These are phyloP conservation scores for Talaromyces stipitatus DNA, from an alignment of 495 filamentous ascomycete species.

Conservation along the genomic window DNA sequence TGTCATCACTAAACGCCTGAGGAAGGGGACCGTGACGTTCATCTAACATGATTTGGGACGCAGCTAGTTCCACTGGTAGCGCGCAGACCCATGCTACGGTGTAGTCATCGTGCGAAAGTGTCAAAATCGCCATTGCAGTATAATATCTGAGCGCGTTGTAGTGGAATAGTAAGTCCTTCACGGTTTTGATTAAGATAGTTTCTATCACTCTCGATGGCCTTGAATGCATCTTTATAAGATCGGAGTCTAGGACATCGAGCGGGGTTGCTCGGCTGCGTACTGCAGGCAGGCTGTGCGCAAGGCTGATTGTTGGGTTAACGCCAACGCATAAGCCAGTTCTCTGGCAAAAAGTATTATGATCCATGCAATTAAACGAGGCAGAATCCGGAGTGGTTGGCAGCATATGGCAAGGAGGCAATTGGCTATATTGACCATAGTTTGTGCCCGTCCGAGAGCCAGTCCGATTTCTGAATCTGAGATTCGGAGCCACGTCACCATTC, in stretches of 20 bases:
- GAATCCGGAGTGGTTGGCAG: no score
- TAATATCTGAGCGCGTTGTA: background rate
- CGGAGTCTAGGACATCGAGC: background rate
- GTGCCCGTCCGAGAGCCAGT: no score
- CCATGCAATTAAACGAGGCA: no score
- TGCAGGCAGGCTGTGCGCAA: background rate
- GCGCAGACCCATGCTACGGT: slow-evolving; percentile 25
- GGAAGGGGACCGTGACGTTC: slow-evolving; percentile 14
- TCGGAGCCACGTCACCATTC: no score
- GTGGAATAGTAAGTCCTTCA: slow-evolving; percentile 12
- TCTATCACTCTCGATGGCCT: no score
- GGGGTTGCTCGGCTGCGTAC: background rate
- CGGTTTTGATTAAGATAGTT: background rate
- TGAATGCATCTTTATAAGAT: background rate
- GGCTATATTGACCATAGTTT: no score
- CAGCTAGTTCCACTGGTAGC: slow-evolving; percentile 23
- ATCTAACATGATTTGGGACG: slow-evolving; percentile 29
- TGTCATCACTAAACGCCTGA: slow-evolving; percentile 18
- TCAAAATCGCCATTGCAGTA: background rate
- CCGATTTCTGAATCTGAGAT: no score
- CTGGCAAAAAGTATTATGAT: no score
- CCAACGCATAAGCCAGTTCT: no score
- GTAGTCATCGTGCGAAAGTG: slow-evolving; percentile 16
- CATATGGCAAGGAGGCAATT: no score
- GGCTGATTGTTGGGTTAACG: no score